A percentile compares a stretch with the other conserved stretches of the same genome.
These are phyloP conservation scores for Beta corolliflora DNA, from an alignment of 179 eudicot genomes.

Conservation along the genomic window DNA sequence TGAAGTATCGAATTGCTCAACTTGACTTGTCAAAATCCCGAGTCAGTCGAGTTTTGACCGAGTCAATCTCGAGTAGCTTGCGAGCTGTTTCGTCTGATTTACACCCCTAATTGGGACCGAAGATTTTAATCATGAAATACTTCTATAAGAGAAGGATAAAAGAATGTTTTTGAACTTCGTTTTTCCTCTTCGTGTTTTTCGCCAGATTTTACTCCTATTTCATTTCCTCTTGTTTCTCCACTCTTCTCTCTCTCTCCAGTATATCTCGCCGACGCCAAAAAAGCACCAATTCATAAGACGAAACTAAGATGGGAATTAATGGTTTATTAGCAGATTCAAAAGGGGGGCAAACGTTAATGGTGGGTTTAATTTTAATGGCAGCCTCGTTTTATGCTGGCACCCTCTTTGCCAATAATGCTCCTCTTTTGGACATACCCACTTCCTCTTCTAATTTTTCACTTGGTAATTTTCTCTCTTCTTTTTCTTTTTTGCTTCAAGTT, in stretches of 20 bases:
- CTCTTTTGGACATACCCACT: slow-evolving; percentile 31
- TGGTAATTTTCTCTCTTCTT: slow-evolving; percentile 33
- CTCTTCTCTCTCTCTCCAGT: background rate
- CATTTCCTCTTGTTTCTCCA: background rate
- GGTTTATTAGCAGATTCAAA: slow-evolving; percentile 51
- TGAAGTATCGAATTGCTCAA: no score
- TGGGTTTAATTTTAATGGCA: slow-evolving; percentile 60
- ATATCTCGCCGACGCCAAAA: background rate
- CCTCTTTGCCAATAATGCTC: slow-evolving; percentile 50
- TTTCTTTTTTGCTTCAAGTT: slow-evolving; percentile 11
- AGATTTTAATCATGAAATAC: no score
- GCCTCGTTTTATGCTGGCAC: slow-evolving; percentile 78
- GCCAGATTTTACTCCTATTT: background rate
- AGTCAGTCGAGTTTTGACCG: no score
- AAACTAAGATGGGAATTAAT: slow-evolving; percentile 22
- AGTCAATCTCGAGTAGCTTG: no score
- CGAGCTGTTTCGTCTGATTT: no score
- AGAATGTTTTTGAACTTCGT: no score
- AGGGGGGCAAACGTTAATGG: slow-evolving; percentile 48
- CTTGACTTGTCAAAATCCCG: no score
- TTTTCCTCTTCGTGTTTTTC: background rate
- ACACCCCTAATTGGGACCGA: no score
- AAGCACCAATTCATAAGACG: background rate
- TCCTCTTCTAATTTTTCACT: slow-evolving; percentile 34
- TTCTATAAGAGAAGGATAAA: no score